Evolutionary conservation across 768 basidiomycete genomes (phyloP), one percentile per base, ranked within the genome.

Genomic region (Antrodiella citrinella): DNA sequence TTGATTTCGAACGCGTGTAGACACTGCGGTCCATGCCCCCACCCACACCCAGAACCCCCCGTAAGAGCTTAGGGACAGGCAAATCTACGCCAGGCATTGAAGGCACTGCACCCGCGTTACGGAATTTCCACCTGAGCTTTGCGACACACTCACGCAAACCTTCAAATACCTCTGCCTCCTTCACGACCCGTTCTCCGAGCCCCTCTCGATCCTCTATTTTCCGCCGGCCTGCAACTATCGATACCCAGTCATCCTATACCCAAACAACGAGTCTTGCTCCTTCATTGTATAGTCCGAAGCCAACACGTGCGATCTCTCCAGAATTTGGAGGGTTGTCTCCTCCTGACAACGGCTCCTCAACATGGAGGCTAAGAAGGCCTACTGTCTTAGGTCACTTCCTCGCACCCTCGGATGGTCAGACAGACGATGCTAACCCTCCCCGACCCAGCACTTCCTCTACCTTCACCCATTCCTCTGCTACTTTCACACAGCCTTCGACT

Each of bases 341-440:
- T 51, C 52, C 13, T 39, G 47, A 44, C 51, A 26, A 56, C 30
- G 30, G 56, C 46, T 51, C 58, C 13, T 54, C 56, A 20, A 59
- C 53, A 49, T 67, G 66, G 66, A 56, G 59, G 46, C 58, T 67
- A 54, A 64, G 57, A 51, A 64, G 64, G 23, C 81, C 84, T 10
- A 80, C 74, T 54, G 76, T 86, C 20, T 64, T 84, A 20, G 80
- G 78, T 4, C 78, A 85, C 55, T 86, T 86, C 39, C 13, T 45
- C 22, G 20, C 41, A 22, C 20, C 18, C 44, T 48, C 48, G 15
- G 48, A 45, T 7, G 35, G 26, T 46, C 26, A 15, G 11, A 18
- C 22, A 13, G 50, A 51, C 9, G 46, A 47, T 3, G 30, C 30
- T 35, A 35, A n/a, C 18, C 18, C 18, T 43, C 53, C 53, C 11